Percentiles rank a stretch among this genome's conserved stretches.
These are phyloP conservation scores for Carex pumila DNA, from an alignment of 176 grass and related monocot genomes.

Conservation along the genomic window DNA sequence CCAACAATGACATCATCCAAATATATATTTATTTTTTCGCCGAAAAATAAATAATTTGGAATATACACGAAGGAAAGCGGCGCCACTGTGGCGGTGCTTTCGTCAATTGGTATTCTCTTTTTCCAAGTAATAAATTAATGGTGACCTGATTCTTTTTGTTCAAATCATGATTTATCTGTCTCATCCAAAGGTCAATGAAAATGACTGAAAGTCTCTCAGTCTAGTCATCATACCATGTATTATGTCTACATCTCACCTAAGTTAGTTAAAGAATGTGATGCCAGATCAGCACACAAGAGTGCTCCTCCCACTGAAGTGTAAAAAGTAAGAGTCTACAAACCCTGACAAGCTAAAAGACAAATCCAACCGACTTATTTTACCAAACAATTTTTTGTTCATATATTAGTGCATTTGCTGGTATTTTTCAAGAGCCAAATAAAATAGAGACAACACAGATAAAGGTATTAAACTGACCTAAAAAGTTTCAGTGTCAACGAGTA, in stretches of 20 bases:
- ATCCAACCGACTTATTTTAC: too few species aligned
- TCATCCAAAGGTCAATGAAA: constrained; percentile 1
- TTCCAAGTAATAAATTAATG: neutral
- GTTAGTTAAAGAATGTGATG: neutral
- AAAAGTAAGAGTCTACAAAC: neutral
- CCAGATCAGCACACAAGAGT: neutral
- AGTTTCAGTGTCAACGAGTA: too few species aligned
- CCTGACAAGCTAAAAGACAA: too few species aligned
- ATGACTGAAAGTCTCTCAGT: neutral
- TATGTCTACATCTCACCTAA: neutral
- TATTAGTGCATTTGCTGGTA: too few species aligned
- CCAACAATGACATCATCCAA: neutral
- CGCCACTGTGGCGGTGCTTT: neutral
- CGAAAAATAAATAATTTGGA: neutral
- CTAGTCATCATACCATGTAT: constrained; percentile 12
- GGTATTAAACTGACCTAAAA: too few species aligned
- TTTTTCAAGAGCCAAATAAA: too few species aligned
- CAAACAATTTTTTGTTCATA: too few species aligned
- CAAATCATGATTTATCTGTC: neutral
- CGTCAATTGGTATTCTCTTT: neutral
- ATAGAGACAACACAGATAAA: too few species aligned
- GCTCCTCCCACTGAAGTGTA: neutral
- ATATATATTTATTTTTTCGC: neutral
- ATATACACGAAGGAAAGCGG: neutral
- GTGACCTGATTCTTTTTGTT: neutral